Evolutionary conservation across 1,284 basidiomycete genomes (phyloP), one percentile per base, ranked within the genome.

Genomic region (Neolentinus lepideus): DNA sequence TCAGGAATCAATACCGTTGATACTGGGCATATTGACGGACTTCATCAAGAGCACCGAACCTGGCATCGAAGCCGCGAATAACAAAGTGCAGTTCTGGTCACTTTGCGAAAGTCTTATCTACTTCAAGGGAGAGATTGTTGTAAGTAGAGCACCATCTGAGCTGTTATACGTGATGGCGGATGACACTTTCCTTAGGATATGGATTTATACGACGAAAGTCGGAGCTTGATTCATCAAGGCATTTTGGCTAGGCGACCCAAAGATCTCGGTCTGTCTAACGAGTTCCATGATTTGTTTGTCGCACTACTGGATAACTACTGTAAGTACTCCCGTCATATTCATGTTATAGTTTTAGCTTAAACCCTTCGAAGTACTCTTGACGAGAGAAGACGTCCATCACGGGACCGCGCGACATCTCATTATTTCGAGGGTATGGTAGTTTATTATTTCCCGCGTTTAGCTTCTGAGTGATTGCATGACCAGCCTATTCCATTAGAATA

Each of bases 31-130:
- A 4, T 62, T 91, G 53, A 79, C 75, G 43, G 81, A 84, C 53
- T 83, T 81, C 62, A 76, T 92, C 58, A 89, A 86, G 73, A 84
- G 84, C 59, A 88, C 87, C 0, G 84, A 93, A 64, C 89, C 89
- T 1, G 92, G 92, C 1, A 92, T 94, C 55, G 87, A 84, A 58
- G 87, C 83, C 16, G 88, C 91, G 0, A 89, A 93, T 66, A 79
- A 80, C 58, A 91, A 92, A 66, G 90, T 92, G 59, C 90, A 90
- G 65, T 85, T 90, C 58, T 90, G 86, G 85, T 81, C 76, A 54
- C 69, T 92, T 1, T 83, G 82, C 59, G 89, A 93, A 69, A 85
- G 80, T 61, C 66, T 94, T 55, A 68, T 81, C 11, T 90, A 83
- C 63, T 80, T 82, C 63, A 83, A 78, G 58, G 90, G 87, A 35